A percentile compares a stretch with the other conserved stretches of the same genome.
Evolutionary conservation across 139 green algal genomes (phyloP).

Genomic region (Astrephomene gubernaculifera): DNA sequence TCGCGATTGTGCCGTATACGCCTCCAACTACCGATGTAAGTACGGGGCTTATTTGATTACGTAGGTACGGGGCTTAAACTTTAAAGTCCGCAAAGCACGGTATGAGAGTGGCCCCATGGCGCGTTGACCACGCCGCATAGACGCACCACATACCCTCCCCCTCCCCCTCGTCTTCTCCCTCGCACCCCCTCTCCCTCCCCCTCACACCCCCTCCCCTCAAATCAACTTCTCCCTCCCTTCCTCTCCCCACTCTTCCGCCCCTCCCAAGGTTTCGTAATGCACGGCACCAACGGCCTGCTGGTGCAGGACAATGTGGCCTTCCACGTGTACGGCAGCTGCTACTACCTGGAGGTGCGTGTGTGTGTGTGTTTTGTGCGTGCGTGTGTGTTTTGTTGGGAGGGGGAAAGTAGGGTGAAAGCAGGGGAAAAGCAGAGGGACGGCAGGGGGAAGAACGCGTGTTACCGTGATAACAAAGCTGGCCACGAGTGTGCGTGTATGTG

Average conservation of each 20-base stretch:
- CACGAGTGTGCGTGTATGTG: no score
- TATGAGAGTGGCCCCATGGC: not conserved
- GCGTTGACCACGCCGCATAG: no score
- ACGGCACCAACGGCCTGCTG: slow-evolving; percentile 56
- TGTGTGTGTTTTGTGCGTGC: not conserved
- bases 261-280: slow-evolving; percentile 49
- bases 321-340: slow-evolving; percentile 54
- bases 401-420: not conserved
- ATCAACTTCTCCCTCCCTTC: not conserved
- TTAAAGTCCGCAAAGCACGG: not conserved
- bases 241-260: not conserved
- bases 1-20: slow-evolving; percentile 62
- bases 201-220: not conserved
- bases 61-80: no score
- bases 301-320: slow-evolving; percentile 70
- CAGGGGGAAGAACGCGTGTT: no score
- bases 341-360: slow-evolving; percentile 49
- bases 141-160: no score
- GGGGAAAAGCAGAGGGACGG: not conserved
- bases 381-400: not conserved
- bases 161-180: not conserved
- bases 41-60: no score
- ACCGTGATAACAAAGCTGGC: no score
- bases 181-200: not conserved
- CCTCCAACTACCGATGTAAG: slow-evolving; percentile 54